Evolutionary conservation across 2,329 filamentous ascomycete genomes (phyloP).

Genomic region (Akanthomyces dipterigenus): DNA sequence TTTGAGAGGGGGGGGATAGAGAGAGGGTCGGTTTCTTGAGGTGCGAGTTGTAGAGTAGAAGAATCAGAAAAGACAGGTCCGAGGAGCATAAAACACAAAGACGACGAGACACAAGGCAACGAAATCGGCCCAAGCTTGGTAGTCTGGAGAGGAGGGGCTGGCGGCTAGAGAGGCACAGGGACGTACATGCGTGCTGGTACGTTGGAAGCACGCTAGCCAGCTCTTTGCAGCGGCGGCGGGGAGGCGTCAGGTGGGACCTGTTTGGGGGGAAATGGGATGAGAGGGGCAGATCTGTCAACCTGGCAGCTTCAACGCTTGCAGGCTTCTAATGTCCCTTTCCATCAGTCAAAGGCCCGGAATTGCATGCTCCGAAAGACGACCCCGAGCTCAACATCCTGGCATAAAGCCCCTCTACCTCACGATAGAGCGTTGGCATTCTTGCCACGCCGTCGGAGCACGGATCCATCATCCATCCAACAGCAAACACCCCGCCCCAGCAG

Average conservation of each 20-base stretch:
- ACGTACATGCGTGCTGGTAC: no score
- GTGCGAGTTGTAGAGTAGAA: neutral
- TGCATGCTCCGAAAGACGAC: neutral
- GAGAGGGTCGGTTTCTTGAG: neutral
- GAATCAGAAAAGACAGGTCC: neutral
- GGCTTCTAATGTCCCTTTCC: neutral
- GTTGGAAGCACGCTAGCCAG: no score
- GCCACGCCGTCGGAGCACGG: neutral
- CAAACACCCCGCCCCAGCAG: neutral
- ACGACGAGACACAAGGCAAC: neutral
- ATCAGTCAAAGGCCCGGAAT: neutral
- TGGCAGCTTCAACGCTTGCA: neutral
- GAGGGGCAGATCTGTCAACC: neutral
- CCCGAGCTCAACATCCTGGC: no score
- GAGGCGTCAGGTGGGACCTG: no score
- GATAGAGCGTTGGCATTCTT: neutral
- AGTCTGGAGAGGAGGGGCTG: neutral
- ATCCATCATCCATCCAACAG: neutral
- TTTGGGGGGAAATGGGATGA: neutral
- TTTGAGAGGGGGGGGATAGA: no score
- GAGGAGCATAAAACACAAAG: neutral
- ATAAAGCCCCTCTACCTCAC: no score
- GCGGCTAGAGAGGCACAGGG: neutral
- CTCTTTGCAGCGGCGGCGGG: no score
- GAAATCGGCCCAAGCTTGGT: neutral